Conservation (phyloP, 805 yeast species). For the Candida sakaeoensis region DNA sequence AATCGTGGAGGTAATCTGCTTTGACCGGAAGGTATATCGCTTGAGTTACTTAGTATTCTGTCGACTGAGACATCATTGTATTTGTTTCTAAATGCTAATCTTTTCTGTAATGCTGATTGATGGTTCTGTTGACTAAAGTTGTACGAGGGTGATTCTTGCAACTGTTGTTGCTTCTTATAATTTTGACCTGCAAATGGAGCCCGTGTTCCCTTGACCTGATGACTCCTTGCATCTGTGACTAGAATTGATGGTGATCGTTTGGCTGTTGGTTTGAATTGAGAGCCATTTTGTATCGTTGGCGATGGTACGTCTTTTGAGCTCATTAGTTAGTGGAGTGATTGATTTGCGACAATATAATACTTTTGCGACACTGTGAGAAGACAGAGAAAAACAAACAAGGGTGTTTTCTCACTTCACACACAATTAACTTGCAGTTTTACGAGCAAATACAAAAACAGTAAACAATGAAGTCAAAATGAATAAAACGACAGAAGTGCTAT, state of each 20-base stretch:
- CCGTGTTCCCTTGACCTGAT: slow-evolving; percentile 45
- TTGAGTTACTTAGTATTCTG: slow-evolving; percentile 67
- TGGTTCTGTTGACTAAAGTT: slow-evolving; percentile 15
- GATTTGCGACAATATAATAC: neutral
- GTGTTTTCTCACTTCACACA: no score
- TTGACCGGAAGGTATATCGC: slow-evolving; percentile 86
- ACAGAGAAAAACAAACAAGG: no score
- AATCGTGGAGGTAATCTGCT: slow-evolving; percentile 39
- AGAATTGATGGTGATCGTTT: slow-evolving; percentile 89
- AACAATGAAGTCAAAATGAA: no score
- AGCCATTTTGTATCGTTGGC: neutral
- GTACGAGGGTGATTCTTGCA: slow-evolving; percentile 15
- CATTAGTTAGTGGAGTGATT: neutral
- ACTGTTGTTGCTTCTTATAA: slow-evolving; percentile 33
- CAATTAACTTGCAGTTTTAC: no score
- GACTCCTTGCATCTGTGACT: slow-evolving; percentile 81
- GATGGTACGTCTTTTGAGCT: neutral
- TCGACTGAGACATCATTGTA: slow-evolving; percentile 81
- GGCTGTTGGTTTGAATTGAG: slow-evolving; percentile 52
- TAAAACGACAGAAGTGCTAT: no score
- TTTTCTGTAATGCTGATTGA: slow-evolving; percentile 23
- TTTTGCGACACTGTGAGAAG: neutral
- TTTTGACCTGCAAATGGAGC: slow-evolving; percentile 80
- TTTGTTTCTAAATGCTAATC: slow-evolving; percentile 33
- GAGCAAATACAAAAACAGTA: no score